These are phyloP conservation scores for Botryosphaeria dothidea DNA, from an alignment of 2,329 filamentous ascomycete genomes.

Conservation along the genomic window DNA sequence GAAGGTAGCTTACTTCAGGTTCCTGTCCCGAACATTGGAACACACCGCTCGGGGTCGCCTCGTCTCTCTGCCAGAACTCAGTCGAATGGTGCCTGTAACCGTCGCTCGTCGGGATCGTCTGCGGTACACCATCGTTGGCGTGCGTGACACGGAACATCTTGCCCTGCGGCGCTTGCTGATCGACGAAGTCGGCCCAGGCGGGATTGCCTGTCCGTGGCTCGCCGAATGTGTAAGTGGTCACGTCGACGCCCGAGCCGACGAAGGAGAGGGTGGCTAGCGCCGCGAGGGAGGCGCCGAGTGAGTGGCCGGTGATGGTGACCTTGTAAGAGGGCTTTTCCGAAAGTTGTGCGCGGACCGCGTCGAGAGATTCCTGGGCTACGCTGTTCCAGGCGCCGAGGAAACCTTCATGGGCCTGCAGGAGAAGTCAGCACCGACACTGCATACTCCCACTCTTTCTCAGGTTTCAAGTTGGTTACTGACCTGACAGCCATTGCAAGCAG, in stretches of 20 bases:
- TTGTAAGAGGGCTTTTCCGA: not conserved
- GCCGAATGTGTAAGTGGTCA: slow-evolving; percentile 11
- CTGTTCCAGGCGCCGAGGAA: slow-evolving; percentile 12
- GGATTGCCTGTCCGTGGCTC: slow-evolving; percentile 18
- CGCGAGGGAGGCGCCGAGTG: slow-evolving; percentile 8
- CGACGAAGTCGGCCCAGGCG: slow-evolving; percentile 5
- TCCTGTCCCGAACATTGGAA: slow-evolving; percentile 4
- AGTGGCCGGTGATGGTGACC: slow-evolving; percentile 12
- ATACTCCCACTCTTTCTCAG: no score
- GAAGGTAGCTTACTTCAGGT: not conserved
- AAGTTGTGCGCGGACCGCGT: not conserved
- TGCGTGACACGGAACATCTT: slow-evolving; percentile 18
- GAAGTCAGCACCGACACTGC: not conserved
- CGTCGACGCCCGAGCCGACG: not conserved
- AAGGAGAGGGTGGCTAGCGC: slow-evolving; percentile 5
- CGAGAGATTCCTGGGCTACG: not conserved
- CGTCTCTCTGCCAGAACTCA: slow-evolving; percentile 15
- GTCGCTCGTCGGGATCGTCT: slow-evolving; percentile 2
- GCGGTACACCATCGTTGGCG: slow-evolving; percentile 19
- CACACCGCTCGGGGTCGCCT: not conserved
- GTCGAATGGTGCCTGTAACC: slow-evolving; percentile 15
- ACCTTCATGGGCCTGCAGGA: slow-evolving; percentile 4
- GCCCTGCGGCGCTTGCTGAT: not conserved
- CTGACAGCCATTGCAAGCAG: not conserved
- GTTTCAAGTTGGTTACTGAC: no score